Evolutionary conservation across 495 filamentous ascomycete species (phyloP).

Genomic region (Copromyces sp.): DNA sequence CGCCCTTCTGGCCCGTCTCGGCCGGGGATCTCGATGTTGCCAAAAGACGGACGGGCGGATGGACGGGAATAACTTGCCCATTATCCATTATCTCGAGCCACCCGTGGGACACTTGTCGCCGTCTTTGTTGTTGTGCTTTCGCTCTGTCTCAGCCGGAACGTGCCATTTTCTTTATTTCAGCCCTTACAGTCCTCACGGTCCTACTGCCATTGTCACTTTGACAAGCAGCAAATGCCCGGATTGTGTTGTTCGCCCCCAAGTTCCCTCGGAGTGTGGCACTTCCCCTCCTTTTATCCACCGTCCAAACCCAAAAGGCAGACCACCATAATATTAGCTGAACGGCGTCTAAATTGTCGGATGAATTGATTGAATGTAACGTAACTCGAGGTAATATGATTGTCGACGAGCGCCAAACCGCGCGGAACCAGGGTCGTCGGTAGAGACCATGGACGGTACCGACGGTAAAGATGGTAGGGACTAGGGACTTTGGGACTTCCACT

Average conservation of each 20-base stretch:
- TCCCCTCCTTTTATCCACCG: neutral
- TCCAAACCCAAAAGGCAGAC: neutral
- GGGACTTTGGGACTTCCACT: neutral
- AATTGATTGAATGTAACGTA: neutral
- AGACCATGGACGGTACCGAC: neutral
- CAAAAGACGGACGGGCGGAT: neutral
- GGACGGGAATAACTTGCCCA: neutral
- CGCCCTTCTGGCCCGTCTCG: neutral
- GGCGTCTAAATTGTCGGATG: neutral
- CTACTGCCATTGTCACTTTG: neutral
- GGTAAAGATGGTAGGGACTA: neutral
- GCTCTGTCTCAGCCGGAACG: neutral
- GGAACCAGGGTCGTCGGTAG: neutral
- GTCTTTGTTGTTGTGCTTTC: neutral
- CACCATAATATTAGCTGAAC: neutral
- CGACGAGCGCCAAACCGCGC: neutral
- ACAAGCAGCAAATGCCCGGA: too few relatives aligned
- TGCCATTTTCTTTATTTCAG: neutral
- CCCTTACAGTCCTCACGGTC: neutral
- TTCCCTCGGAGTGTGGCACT: neutral
- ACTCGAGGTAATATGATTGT: neutral
- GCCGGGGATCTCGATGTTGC: neutral
- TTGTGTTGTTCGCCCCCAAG: neutral
- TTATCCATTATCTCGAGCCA: neutral
- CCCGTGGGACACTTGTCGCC: neutral